Percentiles rank a stretch among this genome's conserved stretches.
These are phyloP conservation scores for Penicillium sp. DNA, from an alignment of 2,329 filamentous ascomycete genomes.

Conservation along the genomic window DNA sequence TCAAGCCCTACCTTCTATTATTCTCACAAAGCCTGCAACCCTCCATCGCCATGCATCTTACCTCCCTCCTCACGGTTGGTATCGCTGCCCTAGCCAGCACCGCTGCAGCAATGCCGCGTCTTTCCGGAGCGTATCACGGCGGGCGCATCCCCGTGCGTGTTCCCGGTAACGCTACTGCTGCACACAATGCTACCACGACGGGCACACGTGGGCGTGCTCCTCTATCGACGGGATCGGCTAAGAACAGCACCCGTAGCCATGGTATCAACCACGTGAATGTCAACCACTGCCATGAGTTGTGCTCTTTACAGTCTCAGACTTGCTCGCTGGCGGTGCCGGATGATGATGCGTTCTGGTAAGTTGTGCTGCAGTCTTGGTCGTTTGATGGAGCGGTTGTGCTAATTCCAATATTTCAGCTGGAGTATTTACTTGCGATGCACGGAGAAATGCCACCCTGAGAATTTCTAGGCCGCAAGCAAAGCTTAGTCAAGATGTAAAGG, in stretches of 20 bases:
- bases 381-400: not conserved
- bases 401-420: constrained; percentile 16
- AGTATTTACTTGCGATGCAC: constrained; percentile 19
- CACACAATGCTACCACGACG: constrained; percentile 18
- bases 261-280: constrained; percentile 7
- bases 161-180: constrained; percentile 13
- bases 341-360: constrained; percentile 29
- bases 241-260: constrained; percentile 8
- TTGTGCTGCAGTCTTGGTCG: not conserved
- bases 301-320: constrained; percentile 24
- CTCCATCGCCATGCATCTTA: constrained; percentile 21
- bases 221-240: constrained; percentile 12
- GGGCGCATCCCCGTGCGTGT: constrained; percentile 11
- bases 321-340: constrained; percentile 26
- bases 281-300: constrained; percentile 25
- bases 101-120: constrained; percentile 16
- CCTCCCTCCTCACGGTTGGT: constrained; percentile 12
- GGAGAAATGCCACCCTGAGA: constrained; percentile 16
- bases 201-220: constrained; percentile 11
- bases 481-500: not conserved
- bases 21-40: not conserved
- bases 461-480: constrained; percentile 7
- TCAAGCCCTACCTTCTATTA: not conserved
- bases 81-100: constrained; percentile 17
- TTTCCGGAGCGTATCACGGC: constrained; percentile 19